These are phyloP conservation scores for Melocanna baccifera DNA, from an alignment of 176 grass and related monocot genomes.

Conservation along the genomic window DNA sequence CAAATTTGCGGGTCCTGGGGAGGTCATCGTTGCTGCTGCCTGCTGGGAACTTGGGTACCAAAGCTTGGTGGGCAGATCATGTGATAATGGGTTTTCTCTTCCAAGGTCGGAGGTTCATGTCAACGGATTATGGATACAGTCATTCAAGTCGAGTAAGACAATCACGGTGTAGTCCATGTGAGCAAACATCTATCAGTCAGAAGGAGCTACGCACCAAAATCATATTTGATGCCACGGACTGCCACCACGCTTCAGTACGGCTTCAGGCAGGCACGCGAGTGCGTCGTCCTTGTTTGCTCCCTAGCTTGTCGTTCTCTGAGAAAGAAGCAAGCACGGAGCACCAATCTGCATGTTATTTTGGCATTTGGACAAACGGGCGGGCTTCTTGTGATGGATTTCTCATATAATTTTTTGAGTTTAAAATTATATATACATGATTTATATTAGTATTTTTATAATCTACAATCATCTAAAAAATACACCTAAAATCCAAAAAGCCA, in stretches of 20 bases:
- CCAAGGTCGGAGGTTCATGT: too few species aligned
- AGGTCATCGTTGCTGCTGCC: not conserved
- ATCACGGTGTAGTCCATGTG: not conserved
- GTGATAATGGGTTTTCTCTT: not conserved
- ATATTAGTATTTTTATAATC: too few species aligned
- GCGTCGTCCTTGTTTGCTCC: not conserved
- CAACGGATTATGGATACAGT: not conserved
- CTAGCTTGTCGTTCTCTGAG: not conserved
- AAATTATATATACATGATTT: too few species aligned
- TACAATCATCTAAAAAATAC: fast-evolving
- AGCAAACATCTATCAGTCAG: not conserved
- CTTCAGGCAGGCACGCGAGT: too few species aligned
- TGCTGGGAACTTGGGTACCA: not conserved
- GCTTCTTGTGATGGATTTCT: too few species aligned
- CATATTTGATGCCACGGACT: not conserved
- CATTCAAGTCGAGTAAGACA: not conserved
- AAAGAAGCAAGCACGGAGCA: not conserved
- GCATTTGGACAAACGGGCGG: too few species aligned
- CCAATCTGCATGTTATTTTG: not conserved
- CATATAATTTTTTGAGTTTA: too few species aligned
- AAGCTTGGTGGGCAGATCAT: not conserved
- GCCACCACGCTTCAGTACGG: not conserved
- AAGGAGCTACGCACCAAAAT: not conserved
- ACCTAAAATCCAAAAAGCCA: too few species aligned
- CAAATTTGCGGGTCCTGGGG: not conserved